Percentiles rank a stretch among this genome's conserved stretches.
phyloP scores from a whole-genome alignment of 495 filamentous ascomycete species.

The Baudoinia panamericana region DNA sequence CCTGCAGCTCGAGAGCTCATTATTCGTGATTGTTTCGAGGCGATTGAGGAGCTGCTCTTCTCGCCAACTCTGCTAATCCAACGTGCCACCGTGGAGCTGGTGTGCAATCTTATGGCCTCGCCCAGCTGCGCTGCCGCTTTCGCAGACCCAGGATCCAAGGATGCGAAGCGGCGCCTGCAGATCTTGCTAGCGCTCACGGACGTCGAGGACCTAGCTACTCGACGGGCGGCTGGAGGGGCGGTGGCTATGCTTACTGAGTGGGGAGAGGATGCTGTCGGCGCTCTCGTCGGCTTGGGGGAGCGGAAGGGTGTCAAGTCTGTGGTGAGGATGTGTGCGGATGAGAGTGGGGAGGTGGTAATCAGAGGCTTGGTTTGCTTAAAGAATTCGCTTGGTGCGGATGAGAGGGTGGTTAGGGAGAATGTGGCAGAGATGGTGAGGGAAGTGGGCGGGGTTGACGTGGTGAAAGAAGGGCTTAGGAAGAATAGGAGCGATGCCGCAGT shows the following conservation, averaged over 20 bases:
- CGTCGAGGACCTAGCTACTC: conserved; percentile 62
- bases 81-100: conserved; percentile 71
- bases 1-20: conserved; percentile 34
- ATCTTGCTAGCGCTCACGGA: conserved; percentile 79
- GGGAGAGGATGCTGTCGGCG: conserved; percentile 55
- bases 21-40: conserved; percentile 50
- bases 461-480: conserved; percentile 7
- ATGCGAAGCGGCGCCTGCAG: conserved; percentile 59
- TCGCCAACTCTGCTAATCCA: conserved; percentile 62
- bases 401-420: conserved; percentile 35
- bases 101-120: conserved; percentile 81
- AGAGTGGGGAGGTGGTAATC: conserved; percentile 60
- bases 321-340: conserved; percentile 60
- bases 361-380: conserved; percentile 64
- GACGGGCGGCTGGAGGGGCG: conserved; percentile 76
- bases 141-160: conserved; percentile 52
- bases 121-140: conserved; percentile 63
- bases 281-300: conserved; percentile 40
- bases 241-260: conserved; percentile 71
- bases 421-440: conserved; percentile 8
- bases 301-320: conserved; percentile 49
- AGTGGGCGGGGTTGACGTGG: conserved; percentile 17
- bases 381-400: conserved; percentile 44
- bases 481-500: conserved; percentile 9
- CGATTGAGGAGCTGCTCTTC: conserved; percentile 71